A percentile compares a stretch with the other conserved stretches of the same genome.
phyloP scores from a whole-genome alignment of 495 filamentous ascomycete genomes.

The Podospora fimiseda region DNA sequence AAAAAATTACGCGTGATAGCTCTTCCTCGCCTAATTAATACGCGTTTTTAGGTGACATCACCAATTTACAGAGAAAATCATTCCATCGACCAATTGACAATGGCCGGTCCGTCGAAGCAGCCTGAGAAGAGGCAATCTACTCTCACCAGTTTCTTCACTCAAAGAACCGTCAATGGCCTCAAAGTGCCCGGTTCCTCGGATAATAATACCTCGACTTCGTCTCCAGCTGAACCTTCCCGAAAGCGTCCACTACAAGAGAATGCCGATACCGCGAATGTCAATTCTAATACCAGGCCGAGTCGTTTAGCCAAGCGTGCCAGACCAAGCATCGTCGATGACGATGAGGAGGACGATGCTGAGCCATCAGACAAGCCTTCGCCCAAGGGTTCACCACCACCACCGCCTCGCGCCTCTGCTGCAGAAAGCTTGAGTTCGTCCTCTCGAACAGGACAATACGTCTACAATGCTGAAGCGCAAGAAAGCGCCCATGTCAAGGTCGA shows the following conservation, averaged over 20 bases:
- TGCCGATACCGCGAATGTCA: conserved; percentile 15
- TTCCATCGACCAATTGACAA: conserved; percentile 13
- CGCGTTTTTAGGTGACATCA: conserved; percentile 22
- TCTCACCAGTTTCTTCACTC: conserved; percentile 81
- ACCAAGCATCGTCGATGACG: conserved; percentile 20
- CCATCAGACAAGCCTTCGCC: conserved; percentile 2
- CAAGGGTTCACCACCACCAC: neutral
- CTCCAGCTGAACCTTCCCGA: conserved; percentile 16
- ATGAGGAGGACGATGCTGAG: conserved; percentile 12
- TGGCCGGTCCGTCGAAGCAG: conserved; percentile 33
- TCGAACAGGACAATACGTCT: conserved; percentile 43
- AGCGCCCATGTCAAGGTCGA: conserved; percentile 33
- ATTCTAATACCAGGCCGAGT: conserved; percentile 26
- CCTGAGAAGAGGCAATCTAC: conserved; percentile 65
- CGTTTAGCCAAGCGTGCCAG: conserved; percentile 41
- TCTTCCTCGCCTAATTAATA: too few relatives aligned
- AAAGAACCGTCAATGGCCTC: conserved; percentile 45
- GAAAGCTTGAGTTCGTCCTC: conserved; percentile 12
- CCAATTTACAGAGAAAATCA: neutral
- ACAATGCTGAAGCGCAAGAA: conserved; percentile 27
- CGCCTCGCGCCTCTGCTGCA: neutral
- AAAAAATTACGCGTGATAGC: neutral
- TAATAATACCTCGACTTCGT: conserved; percentile 2
- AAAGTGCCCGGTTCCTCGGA: conserved; percentile 8
- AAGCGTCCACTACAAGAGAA: conserved; percentile 46